Conservation (phyloP, 139 green algal genomes). For the Chlorella sp. region DNA sequence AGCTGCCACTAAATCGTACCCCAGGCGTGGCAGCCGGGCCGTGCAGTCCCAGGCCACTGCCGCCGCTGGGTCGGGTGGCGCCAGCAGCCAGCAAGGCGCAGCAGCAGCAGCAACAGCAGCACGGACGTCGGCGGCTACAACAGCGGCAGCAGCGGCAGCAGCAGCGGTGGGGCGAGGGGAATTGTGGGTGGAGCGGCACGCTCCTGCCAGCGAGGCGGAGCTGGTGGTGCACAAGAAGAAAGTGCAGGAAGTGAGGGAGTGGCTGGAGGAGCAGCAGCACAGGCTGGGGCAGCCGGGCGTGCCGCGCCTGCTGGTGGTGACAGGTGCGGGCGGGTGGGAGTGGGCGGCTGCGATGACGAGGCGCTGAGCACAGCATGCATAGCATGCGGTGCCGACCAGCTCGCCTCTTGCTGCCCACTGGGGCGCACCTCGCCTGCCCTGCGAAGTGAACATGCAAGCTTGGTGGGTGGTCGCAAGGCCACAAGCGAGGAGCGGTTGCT, state of each 20-base stretch:
- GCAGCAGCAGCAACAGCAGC: not conserved
- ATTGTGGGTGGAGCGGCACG: slow-evolving; percentile 66
- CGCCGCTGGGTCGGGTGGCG: not conserved
- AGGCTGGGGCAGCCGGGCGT: not conserved
- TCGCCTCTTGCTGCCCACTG: too few relatives aligned
- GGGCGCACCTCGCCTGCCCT: too few relatives aligned
- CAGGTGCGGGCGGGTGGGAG: slow-evolving; percentile 30
- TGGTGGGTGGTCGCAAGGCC: too few relatives aligned
- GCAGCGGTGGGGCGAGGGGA: not conserved
- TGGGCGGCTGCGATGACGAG: not conserved
- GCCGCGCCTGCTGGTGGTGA: slow-evolving; percentile 49
- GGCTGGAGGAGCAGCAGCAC: slow-evolving; percentile 59
- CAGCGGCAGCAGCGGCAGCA: not conserved
- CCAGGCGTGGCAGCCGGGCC: not conserved
- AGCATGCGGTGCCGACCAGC: too few relatives aligned
- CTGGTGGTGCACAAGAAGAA: slow-evolving; percentile 78
- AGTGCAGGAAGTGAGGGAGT: slow-evolving; percentile 67
- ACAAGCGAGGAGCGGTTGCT: too few relatives aligned
- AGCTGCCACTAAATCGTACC: not conserved
- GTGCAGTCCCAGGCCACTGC: not conserved
- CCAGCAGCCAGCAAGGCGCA: not conserved
- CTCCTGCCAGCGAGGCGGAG: slow-evolving; percentile 51
- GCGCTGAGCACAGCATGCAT: too few relatives aligned
- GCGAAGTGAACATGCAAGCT: too few relatives aligned
- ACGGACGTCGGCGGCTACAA: not conserved